Percentiles rank a stretch among this genome's conserved stretches.
Conservation (phyloP, 1,139 yeast genomes). For the Protomyces inundatus region DNA sequence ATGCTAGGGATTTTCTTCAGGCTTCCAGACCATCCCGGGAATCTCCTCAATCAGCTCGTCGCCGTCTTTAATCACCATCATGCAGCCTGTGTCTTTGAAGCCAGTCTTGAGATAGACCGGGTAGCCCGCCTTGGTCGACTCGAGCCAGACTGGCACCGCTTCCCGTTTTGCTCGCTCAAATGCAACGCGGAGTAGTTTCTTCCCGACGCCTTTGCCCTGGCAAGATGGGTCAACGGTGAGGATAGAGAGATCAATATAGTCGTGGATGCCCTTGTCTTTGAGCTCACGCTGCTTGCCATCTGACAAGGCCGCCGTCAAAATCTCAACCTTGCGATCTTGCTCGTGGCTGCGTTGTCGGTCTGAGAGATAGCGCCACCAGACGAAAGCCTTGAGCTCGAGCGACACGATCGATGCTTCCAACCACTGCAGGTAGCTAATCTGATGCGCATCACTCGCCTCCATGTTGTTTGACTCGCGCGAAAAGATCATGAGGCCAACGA, state of each 20-base stretch:
- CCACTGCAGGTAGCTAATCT: background rate
- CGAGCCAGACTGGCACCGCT: conserved; percentile 10
- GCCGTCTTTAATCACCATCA: background rate
- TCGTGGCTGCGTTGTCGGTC: background rate
- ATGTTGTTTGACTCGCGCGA: background rate
- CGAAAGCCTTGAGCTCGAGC: background rate
- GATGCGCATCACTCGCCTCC: background rate
- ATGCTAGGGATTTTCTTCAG: background rate
- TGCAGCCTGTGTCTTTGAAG: conserved; percentile 1
- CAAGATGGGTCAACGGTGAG: background rate
- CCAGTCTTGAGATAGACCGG: conserved; percentile 12
- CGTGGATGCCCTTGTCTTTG: background rate
- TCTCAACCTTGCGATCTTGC: background rate
- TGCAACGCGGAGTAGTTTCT: background rate
- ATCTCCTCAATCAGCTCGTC: background rate
- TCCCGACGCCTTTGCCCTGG: conserved; percentile 12
- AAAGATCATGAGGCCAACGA: background rate
- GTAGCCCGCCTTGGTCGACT: conserved; percentile 9
- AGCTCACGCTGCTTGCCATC: background rate
- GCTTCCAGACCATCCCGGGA: background rate
- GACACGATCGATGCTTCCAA: background rate
- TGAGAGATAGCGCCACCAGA: background rate
- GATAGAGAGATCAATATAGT: background rate
- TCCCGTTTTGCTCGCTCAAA: background rate
- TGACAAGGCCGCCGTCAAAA: background rate